These are phyloP conservation scores for Cryptococcus sp. DNA, from an alignment of 1,284 basidiomycete species.

Conservation along the genomic window DNA sequence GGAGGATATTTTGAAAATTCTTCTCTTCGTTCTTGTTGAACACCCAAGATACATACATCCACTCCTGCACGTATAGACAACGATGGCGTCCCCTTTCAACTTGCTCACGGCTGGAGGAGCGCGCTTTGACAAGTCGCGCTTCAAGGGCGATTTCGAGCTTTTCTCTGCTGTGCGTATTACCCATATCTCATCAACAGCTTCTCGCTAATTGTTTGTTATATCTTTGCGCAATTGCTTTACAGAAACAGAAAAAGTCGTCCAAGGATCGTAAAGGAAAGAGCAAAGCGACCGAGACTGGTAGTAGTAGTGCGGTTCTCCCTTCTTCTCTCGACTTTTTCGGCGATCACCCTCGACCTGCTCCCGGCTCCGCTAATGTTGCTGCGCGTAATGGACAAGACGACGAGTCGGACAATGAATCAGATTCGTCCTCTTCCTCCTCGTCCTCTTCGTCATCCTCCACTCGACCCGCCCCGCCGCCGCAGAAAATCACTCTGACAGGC, in stretches of 20 bases:
- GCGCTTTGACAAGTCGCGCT: constrained; percentile 75
- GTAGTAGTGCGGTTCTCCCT: constrained; percentile 61
- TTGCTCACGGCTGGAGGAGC: constrained; percentile 73
- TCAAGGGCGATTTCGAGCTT: constrained; percentile 69
- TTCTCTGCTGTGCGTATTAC: constrained; percentile 56
- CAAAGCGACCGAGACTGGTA: constrained; percentile 18
- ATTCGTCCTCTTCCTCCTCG: constrained; percentile 15
- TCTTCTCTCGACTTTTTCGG: constrained; percentile 85
- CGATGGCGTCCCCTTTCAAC: constrained; percentile 63
- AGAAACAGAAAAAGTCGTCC: constrained; percentile 32
- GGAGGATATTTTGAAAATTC: too few relatives aligned
- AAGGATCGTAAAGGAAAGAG: constrained; percentile 52
- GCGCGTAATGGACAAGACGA: constrained; percentile 44
- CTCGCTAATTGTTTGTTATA: background rate
- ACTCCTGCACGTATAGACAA: background rate
- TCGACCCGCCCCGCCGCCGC: constrained; percentile 44
- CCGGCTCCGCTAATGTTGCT: constrained; percentile 51
- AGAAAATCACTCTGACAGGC: constrained; percentile 52
- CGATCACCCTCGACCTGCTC: constrained; percentile 58
- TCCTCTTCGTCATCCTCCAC: constrained; percentile 20
- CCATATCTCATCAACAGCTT: constrained; percentile 3
- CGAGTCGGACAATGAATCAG: constrained; percentile 30
- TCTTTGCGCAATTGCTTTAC: constrained; percentile 2
- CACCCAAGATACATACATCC: too few relatives aligned
- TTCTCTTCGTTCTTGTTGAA: too few relatives aligned